Evolutionary conservation across 75 land plant species (phyloP), one percentile per base, ranked within the genome.

Genomic region (Chamaecyparis obtusa): DNA sequence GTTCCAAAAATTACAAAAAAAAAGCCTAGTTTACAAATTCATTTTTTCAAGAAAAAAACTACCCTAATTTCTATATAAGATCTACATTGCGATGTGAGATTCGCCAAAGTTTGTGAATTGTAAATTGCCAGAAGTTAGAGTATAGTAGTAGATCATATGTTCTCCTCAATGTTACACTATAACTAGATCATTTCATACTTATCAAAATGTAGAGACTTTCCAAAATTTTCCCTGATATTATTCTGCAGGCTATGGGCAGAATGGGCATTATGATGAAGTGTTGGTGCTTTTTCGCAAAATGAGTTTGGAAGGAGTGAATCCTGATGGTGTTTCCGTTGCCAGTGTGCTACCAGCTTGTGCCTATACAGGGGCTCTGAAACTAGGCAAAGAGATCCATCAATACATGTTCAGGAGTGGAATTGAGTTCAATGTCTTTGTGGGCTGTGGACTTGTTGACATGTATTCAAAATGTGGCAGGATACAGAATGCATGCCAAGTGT

Each of bases 401-500:
- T 89, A 87, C 46, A 85, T 87, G 10, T 55, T 43, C 33, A 84
- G n/a, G 84, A 87, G 54, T 27, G 80, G 88, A 41, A 49, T 91
- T n/a, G 79, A 83, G n/a, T 55, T 57, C 49, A 86, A 90, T 54
- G 54, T 32, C 36, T 64, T 87, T 51, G 44, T 92, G 17, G 89
- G 88, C 33, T 87, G 90, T n/a, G 64, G 89, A 3, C 85, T 91
- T 39, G 67, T 91, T 51, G 89, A 88, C 83, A 91, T 92, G 93
- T 87, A 92, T 78, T 87, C 86, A 15, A 91, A 91, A 72, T 92
- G 93, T 88, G 92, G 92, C 55, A 78, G 88, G 30, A 46, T 91
- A 33, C 57, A 85, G 36, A 72, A 87, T 51, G 92, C 93, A 37
- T 33, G 80, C 33, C 76, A 60, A 57, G 75, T 91, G 21, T 92